Base-by-base conservation (phyloP, 2,329 filamentous ascomycete genomes). In the Verticillium alfalfae region DNA sequence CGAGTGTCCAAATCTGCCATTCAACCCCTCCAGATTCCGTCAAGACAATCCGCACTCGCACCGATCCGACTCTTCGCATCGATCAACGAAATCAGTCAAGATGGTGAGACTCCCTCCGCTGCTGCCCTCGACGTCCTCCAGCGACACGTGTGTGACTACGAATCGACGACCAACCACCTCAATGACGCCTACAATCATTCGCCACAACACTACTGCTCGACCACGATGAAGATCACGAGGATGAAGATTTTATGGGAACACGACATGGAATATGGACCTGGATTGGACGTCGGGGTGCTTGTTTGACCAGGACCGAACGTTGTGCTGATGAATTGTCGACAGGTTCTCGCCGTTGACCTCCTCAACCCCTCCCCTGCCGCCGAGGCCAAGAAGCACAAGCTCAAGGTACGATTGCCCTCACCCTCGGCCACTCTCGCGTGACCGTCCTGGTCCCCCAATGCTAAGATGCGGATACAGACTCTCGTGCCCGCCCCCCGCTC, bases 301-400 rank as follows among this genome's bases (percentile, higher is more conserved):
- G 54, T 7, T 56, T 56, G 26, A 61, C 61, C 52, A 66, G 59
- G 37, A 61, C 56, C 56, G 57, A 65, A 64, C 65, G 64, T 63
- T 60, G 63, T 61, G 63, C 66, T 63, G 65, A 71, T 68, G 67
- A 64, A 67, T 67, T 61, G 59, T 36, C 31, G 26, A 13, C 54
- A 56, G 54, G 54, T 98, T 96, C 93, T 99, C 90, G 95, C 95
- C 82, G 92, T 98, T 87, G 95, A 99, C 88, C 93, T 99, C 77
- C 90, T 99, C 84, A 98, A 99, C 92, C 95, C 95, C 79, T 91
- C 91, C 79, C 91, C 94, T 83, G 92, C 92, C 83, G 89, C 94
- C 81, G 95, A 99, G 91, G 93, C 93, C 78, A 92, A 93, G 86
- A 98, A 98, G 91, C 95, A 99, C 92, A 99, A 99, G 92, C 92